Base-by-base conservation (phyloP, 352 stramenopile species). In the Globisporangium carolinianum region DNA sequence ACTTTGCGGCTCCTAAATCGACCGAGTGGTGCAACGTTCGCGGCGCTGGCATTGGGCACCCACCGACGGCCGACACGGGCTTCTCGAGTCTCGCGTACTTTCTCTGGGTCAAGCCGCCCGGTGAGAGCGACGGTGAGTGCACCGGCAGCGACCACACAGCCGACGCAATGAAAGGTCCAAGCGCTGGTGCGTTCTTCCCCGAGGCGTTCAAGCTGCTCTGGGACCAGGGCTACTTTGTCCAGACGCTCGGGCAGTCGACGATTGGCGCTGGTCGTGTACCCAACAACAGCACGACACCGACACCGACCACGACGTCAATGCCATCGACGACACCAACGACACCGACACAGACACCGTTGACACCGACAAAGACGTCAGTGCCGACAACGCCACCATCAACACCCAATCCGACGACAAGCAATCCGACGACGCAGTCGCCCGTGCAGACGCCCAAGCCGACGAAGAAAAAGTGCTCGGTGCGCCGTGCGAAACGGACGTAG, bases 101-200 rank as follows among this genome's bases (percentile, higher is more conserved):
- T 32, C 66, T 88, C 64, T 91, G 76, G 74, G 70, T 87, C 51
- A 91, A 91, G 57, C 68, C 67, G n/a, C 76, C 72, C 50, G 78
- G 81, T 54, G 76, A 91, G 63, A 83, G 68, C 36, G 81, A 91
- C 52, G 81, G 80, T 51, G 59, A 53, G 49, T 91, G 80, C 57
- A 60, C 36, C 6, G 58, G 52, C 4, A 51, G 43, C 1, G 51
- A 55, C 5, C 71, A 67, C 43, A 81, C 66, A 3, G 39, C 63
- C 15, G 75, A 89, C 41, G 60, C 79, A 0, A 69, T 87, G 68
- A 51, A 66, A 12, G 82, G 82, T 9, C 79, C 79, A 6, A 64
- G 37, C 0, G 79, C 82, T 1, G 82, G 82, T 7, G 32, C 66
- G 6, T 91, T 87, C 58, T 87, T 79, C 48, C 50, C 79, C 32